Evolutionary conservation across 2,329 filamentous ascomycete genomes (phyloP).

Genomic region (Aspergillus quadrilineatus): DNA sequence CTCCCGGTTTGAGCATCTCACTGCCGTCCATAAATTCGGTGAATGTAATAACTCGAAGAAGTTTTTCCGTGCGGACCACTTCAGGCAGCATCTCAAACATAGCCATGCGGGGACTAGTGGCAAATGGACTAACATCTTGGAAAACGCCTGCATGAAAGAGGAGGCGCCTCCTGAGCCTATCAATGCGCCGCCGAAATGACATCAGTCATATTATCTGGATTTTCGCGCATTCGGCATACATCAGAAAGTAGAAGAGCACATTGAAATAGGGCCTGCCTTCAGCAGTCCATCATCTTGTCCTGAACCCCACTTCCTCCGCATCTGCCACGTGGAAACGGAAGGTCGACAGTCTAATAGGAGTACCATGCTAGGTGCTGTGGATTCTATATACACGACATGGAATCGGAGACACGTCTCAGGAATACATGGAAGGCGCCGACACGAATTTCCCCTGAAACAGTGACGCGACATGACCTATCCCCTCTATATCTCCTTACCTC

Average conservation of each 20-base stretch:
- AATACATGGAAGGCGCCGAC: neutral
- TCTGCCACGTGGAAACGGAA: too few relatives aligned
- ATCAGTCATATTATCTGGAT: slow-evolving; percentile 32
- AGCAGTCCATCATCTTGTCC: too few relatives aligned
- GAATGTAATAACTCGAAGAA: slow-evolving; percentile 99
- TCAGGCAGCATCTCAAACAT: slow-evolving; percentile 96
- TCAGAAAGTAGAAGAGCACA: too few relatives aligned
- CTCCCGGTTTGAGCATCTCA: slow-evolving; percentile 78
- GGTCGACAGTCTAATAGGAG: too few relatives aligned
- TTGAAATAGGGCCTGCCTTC: too few relatives aligned
- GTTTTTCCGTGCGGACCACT: slow-evolving; percentile 96
- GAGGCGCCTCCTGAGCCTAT: slow-evolving; percentile 51
- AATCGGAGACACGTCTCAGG: neutral
- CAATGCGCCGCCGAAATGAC: slow-evolving; percentile 21
- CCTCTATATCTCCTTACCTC: neutral
- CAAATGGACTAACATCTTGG: slow-evolving; percentile 98
- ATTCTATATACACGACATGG: neutral
- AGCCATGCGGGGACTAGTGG: slow-evolving; percentile 94
- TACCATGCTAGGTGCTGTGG: too few relatives aligned
- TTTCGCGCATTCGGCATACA: slow-evolving; percentile 24
- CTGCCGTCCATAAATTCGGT: slow-evolving; percentile 90
- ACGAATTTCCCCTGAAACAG: neutral
- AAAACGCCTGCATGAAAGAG: slow-evolving; percentile 95
- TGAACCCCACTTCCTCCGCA: too few relatives aligned
- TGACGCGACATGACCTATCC: slow-evolving; percentile 11